A percentile compares a stretch with the other conserved stretches of the same genome.
These are phyloP conservation scores for Populus deltoides DNA, from an alignment of 345 rosid genomes.

Conservation along the genomic window DNA sequence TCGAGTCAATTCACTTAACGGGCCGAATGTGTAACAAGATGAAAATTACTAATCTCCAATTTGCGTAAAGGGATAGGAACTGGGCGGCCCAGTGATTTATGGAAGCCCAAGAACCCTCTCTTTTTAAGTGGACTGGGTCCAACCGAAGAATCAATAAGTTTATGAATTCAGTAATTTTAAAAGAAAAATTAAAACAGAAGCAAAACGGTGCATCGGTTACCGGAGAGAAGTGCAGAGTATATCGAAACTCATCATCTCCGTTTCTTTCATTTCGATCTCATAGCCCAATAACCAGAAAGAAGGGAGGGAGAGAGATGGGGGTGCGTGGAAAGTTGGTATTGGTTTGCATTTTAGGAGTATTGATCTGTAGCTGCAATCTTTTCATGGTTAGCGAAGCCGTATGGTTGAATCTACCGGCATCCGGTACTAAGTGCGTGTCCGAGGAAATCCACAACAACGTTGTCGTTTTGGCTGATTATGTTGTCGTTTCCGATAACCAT, in stretches of 20 bases:
- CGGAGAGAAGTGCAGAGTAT: no score
- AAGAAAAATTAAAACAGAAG: not conserved
- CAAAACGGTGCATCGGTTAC: not conserved
- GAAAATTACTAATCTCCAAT: not conserved
- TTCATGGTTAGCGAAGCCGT: slow-evolving; percentile 38
- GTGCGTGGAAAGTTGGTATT: slow-evolving; percentile 12
- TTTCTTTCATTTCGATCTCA: not conserved
- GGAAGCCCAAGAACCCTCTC: not conserved
- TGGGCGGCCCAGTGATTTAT: not conserved
- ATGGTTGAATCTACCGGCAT: slow-evolving; percentile 68
- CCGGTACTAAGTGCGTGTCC: slow-evolving; percentile 87
- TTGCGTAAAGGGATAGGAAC: not conserved
- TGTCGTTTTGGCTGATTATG: slow-evolving; percentile 77
- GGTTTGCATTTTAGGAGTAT: not conserved
- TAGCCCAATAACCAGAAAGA: not conserved
- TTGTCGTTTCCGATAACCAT: slow-evolving; percentile 63
- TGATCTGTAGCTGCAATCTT: slow-evolving; percentile 1
- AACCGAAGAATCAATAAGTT: no score
- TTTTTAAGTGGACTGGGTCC: not conserved
- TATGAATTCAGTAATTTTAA: no score
- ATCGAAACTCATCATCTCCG: not conserved
- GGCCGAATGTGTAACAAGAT: no score
- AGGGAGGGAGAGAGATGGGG: not conserved
- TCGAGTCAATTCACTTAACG: no score
- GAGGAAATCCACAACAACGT: slow-evolving; percentile 81